Percentiles rank a stretch among this genome's conserved stretches.
Evolutionary conservation across 2,329 filamentous ascomycete species (phyloP).

Genomic region (Pestalotiopsis sp.): DNA sequence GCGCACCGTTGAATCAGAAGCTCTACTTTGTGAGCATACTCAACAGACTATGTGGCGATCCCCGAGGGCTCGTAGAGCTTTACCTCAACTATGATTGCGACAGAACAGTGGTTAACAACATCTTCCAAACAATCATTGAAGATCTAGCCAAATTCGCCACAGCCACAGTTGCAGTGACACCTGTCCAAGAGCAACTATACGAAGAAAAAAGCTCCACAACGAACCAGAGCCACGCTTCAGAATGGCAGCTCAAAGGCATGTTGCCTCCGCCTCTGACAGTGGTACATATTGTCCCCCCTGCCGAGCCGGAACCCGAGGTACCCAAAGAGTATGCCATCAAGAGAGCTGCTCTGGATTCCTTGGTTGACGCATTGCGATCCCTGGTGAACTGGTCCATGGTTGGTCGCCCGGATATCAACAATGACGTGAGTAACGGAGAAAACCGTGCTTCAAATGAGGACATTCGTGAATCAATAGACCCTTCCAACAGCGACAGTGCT

Average conservation of each 20-base stretch:
- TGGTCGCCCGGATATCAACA: constrained; percentile 63
- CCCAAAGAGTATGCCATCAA: constrained; percentile 92
- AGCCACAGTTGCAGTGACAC: constrained; percentile 73
- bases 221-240: constrained; percentile 53
- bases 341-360: constrained; percentile 81
- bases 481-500: constrained; percentile 59
- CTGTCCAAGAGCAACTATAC: constrained; percentile 82
- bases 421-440: constrained; percentile 51
- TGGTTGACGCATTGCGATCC: constrained; percentile 87
- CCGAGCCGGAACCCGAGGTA: constrained; percentile 69
- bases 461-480: constrained; percentile 77
- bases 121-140: constrained; percentile 94
- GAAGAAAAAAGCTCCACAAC: constrained; percentile 74
- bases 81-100: constrained; percentile 99
- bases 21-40: constrained; percentile 87
- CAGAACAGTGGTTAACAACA: constrained; percentile 93
- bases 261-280: constrained; percentile 86
- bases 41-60: constrained; percentile 81
- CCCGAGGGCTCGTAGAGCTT: constrained; percentile 86
- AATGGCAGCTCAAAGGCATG: constrained; percentile 87
- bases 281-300: constrained; percentile 67
- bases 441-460: constrained; percentile 56
- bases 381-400: constrained; percentile 87
- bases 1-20: constrained; percentile 87
- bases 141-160: constrained; percentile 88